Base-by-base conservation (phyloP, 176 grass and related monocot species). In the Aegilops tauschii region DNA sequence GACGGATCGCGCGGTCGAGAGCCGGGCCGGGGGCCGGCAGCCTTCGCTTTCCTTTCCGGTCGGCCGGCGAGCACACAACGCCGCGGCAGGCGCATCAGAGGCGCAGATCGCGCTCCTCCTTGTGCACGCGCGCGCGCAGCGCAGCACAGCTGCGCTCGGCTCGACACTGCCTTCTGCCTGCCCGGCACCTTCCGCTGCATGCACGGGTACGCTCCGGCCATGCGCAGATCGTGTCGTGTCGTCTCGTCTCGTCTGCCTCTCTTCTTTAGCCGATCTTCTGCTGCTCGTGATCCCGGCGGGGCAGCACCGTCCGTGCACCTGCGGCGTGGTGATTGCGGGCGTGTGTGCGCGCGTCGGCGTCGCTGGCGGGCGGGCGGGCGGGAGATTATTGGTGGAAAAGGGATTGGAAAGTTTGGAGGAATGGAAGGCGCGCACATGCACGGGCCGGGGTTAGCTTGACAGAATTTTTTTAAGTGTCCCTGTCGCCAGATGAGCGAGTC, bases 71-170 rank as follows among this genome's bases (percentile, higher is more conserved):
- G 71, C 59, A 13, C 34, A 65, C 89, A 79, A 28, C 54, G 71
- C 32, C 68, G 88, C 31, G 61, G 87, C 87, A 88, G 76, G 29
- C 65, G 76, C 87, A 79, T 31, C 82, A 88, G 79, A 67, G 59
- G 20, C 45, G 59, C 70, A 67, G 39, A 76, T 52, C 16, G 30
- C 8, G 5, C 9, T 45, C 13, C 14, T 16, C 49, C 49, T 1
- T 16, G 5, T 6, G 49, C 49, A 52, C 47, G 13, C 47, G 45
- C 3, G 45, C 47, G 47, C 47, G 16, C 47, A 49, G 44, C 44
- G 47, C 44, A 4, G 47, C 47, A 14, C 3, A 50, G 49, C 49
- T 1, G 14, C 13, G 49, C 49, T 17, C 16, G 50, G 17, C 16
- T 54, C 50, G 50, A 58, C 74, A 18, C 45, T 1, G 23, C 13